phyloP scores from a whole-genome alignment of 257 asterid species.

The Solanum neorickii region DNA sequence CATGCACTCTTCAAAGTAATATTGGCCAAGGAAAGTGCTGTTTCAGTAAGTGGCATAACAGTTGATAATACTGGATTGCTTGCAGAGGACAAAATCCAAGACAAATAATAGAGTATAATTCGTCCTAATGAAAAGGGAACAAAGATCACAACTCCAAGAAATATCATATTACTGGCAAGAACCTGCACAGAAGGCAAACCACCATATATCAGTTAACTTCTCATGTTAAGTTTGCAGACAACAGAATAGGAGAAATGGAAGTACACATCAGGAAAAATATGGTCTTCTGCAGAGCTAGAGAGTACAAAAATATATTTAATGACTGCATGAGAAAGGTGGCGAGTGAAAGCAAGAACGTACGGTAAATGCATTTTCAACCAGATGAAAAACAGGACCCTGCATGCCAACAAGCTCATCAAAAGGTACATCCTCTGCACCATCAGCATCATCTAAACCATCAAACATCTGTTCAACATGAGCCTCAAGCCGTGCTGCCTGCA shows the following conservation, averaged over 20 bases:
- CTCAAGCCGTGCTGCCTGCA: slow-evolving; percentile 97
- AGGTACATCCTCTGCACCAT: slow-evolving; percentile 99
- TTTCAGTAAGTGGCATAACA: slow-evolving; percentile 72
- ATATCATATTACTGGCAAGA: slow-evolving; percentile 98
- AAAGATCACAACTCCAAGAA: slow-evolving; percentile 83
- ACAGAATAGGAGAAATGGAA: neutral
- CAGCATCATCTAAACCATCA: slow-evolving; percentile 98
- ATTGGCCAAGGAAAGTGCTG: slow-evolving; percentile 82
- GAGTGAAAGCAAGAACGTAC: slow-evolving; percentile 30
- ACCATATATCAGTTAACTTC: neutral
- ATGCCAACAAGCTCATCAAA: slow-evolving; percentile 98
- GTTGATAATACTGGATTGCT: slow-evolving; percentile 71
- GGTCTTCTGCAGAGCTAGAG: neutral
- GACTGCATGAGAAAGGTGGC: neutral
- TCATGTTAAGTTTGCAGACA: neutral
- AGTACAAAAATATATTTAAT: neutral
- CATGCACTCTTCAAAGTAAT: slow-evolving; percentile 60
- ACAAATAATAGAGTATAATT: slow-evolving; percentile 44
- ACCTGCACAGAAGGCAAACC: slow-evolving; percentile 43
- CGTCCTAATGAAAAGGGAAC: slow-evolving; percentile 89
- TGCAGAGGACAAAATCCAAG: slow-evolving; percentile 79
- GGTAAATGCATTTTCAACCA: slow-evolving; percentile 94
- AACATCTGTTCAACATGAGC: slow-evolving; percentile 99
- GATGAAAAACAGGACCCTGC: slow-evolving; percentile 99
- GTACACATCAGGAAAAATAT: neutral